These are phyloP conservation scores for Amaranthus tricolor DNA, from an alignment of 179 eudicot genomes.

Conservation along the genomic window DNA sequence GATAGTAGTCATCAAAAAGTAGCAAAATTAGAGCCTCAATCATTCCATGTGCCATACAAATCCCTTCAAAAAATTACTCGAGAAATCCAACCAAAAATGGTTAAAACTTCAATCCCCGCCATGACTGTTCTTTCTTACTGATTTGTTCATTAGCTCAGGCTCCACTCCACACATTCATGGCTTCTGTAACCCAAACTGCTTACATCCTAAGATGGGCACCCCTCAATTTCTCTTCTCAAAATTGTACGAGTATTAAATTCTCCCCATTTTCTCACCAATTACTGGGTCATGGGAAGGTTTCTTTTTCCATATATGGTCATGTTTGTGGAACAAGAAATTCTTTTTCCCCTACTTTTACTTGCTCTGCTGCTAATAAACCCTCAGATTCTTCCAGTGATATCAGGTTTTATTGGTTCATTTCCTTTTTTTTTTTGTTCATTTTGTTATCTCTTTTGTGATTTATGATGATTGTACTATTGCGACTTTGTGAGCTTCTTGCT, in stretches of 20 bases:
- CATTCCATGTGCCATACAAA: too few species aligned
- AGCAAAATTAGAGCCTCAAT: constrained; percentile 20
- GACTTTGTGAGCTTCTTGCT: neutral
- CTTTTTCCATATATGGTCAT: constrained; percentile 15
- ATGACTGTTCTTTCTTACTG: neutral
- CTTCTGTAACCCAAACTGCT: constrained; percentile 21
- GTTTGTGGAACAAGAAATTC: constrained; percentile 1
- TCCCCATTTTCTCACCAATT: constrained; percentile 5
- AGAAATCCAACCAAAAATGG: neutral
- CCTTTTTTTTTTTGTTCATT: neutral
- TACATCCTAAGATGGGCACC: constrained; percentile 24
- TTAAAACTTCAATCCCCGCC: neutral
- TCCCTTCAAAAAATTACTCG: neutral
- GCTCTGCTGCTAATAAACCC: constrained; percentile 62
- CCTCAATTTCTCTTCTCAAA: neutral
- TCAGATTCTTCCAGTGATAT: constrained; percentile 46
- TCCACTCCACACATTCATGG: constrained; percentile 5
- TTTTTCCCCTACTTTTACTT: constrained; percentile 25
- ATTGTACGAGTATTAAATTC: neutral
- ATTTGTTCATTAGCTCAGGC: constrained; percentile 9
- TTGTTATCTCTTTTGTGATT: neutral
- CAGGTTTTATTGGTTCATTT: constrained; percentile 43
- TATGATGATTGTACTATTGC: neutral
- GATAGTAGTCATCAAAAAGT: constrained; percentile 18
- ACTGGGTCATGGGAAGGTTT: constrained; percentile 8